Base-by-base conservation (phyloP, 805 yeast species). In the Yamadazyma paraphyllophila region DNA sequence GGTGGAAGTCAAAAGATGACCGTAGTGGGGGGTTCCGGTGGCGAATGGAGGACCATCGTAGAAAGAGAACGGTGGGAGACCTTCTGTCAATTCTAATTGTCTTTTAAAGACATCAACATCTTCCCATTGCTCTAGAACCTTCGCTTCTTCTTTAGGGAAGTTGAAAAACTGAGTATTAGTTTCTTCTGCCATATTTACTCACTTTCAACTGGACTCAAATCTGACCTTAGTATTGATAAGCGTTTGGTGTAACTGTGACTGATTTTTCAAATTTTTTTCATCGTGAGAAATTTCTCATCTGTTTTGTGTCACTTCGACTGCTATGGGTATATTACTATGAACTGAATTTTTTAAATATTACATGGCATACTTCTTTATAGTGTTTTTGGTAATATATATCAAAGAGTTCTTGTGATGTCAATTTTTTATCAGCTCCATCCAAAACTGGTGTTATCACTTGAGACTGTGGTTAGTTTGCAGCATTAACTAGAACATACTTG, bases 1-100 rank as follows among this genome's bases (percentile, higher is more conserved):
- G 47, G 99, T 94, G 33, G 98, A 94, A 2, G 98, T 95, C 67
- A 94, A 74, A 61, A 94, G 85, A 63, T 94, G 99, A 52, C 99
- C 99, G 66, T 94, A 95, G 67, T 94, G 99, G 36, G 99, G 99
- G 31, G 97, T 88, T 61, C 99, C 99, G 1, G 99, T 94, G 47
- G 99, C 99, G 69, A 94, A 94, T 57, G 99, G 99, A 7, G 99
- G 99, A 25, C 99, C 99, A 71, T 94, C 99, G 62, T 87, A 94
- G 67, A 94, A 94, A 32, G 97, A 81, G 66, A 91, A 94, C 48
- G 83, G 85, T 30, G 96, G 94, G 55, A 82, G 80, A 45, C 81
- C 98, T 63, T 92, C 78, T 37, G 95, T 87, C 56, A 90, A 74
- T 63, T 91, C 83, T 53, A 89, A 66, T 26, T 95, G 82, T 36